Evolutionary conservation across 768 basidiomycete species (phyloP), one percentile per base, ranked within the genome.

Genomic region (Kwoniella mangroviensis): DNA sequence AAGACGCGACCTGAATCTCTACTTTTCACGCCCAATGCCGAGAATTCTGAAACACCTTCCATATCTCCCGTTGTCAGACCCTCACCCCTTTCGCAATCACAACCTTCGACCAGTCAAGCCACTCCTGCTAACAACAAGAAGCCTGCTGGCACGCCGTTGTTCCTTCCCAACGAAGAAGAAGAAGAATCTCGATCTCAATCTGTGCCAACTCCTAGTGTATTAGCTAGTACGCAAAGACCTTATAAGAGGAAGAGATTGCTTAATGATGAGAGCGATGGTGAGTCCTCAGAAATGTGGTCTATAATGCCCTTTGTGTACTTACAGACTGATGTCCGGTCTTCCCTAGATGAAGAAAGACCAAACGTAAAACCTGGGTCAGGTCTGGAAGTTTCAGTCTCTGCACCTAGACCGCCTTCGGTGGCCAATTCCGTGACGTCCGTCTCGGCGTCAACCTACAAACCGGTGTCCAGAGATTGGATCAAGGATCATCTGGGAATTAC

Each of bases 131-230:
- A 34, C 34, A 34, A 34, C 15, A 52, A 34, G 43, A n/a, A 40
- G 55, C 19, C 6, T 2, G 15, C 42, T 5, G 61, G 22, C 21
- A 61, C 63, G 13, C 69, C 69, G 41, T 59, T 70, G 10, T 65
- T 70, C 64, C 42, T 70, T 6, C 43, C 55, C 49, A 51, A 40
- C 19, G 64, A 70, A 13, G 63, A 60, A 9, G 49, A 65, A 12
- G 64, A 65, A 10, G 58, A 60, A 34, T 57, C 64, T 7, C 45
- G 49, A 21, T 28, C 43, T 49, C 62, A 21, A 34, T 13, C n/a
- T 26, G 40, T 52, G 24, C 26, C 21, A 41, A 52, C 21, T n/a
- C 40, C 58, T 12, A 45, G 57, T 41, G 15, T 22, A 4, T 41
- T 58, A 24, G n/a, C 12, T 11, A 58, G 54, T 41, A 24, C 34